Percentiles rank a stretch among this genome's conserved stretches.
Conservation (phyloP, 495 filamentous ascomycete genomes). For the Penicillium parvum region DNA sequence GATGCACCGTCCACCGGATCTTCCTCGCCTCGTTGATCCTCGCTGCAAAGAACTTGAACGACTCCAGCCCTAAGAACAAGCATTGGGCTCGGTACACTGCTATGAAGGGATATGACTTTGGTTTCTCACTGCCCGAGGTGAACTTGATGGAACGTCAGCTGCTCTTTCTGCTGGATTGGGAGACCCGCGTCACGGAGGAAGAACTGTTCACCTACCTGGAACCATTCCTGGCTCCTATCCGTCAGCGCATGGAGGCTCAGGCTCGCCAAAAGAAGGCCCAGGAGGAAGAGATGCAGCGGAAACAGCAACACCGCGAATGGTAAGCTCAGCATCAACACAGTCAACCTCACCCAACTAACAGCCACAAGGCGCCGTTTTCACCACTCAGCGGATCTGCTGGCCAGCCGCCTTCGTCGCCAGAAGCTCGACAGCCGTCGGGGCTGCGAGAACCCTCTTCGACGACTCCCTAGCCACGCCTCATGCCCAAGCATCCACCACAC, state of each 20-base stretch:
- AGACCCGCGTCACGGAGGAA: slow-evolving; percentile 73
- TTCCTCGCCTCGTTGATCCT: slow-evolving; percentile 78
- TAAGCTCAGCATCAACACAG: too few relatives aligned
- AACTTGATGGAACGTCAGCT: slow-evolving; percentile 99
- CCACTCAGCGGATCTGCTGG: slow-evolving; percentile 38
- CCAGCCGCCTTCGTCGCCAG: slow-evolving; percentile 40
- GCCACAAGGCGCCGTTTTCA: slow-evolving; percentile 34
- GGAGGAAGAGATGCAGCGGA: slow-evolving; percentile 33
- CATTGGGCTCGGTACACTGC: slow-evolving; percentile 93
- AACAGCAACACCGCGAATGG: slow-evolving; percentile 42
- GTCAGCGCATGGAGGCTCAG: slow-evolving; percentile 38
- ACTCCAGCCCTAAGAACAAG: slow-evolving; percentile 98
- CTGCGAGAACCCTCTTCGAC: slow-evolving; percentile 16
- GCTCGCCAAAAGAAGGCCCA: slow-evolving; percentile 25
- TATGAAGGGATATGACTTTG: slow-evolving; percentile 76
- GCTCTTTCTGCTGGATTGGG: slow-evolving; percentile 89
- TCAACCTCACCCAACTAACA: not conserved
- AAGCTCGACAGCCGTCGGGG: slow-evolving; percentile 28
- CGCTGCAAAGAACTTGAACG: slow-evolving; percentile 75
- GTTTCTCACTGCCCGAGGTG: slow-evolving; percentile 90
- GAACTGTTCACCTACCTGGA: slow-evolving; percentile 88
- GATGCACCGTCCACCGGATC: slow-evolving; percentile 90
- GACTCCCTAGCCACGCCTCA: slow-evolving; percentile 31
- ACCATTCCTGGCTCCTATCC: slow-evolving; percentile 81
- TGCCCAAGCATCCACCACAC: slow-evolving; percentile 33